Conservation (phyloP, 106 monocot species). For the Agapanthus africanus region DNA sequence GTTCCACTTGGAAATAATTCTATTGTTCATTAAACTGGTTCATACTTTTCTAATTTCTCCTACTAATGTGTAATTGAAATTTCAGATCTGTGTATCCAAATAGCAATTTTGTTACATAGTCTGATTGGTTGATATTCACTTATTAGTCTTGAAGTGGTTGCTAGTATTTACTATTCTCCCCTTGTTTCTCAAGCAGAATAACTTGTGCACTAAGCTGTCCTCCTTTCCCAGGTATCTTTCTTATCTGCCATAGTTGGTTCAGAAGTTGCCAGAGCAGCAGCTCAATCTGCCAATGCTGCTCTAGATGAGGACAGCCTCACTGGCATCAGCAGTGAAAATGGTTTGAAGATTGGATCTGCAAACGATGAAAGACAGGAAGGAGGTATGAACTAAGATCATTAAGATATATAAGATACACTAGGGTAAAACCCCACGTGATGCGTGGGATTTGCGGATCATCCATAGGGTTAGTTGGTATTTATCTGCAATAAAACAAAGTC, state of each 20-base stretch:
- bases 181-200: neutral
- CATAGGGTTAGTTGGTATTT: too few species aligned
- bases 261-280: conserved; percentile 58
- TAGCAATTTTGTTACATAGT: neutral
- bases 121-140: neutral
- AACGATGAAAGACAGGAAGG: conserved; percentile 16
- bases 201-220: neutral
- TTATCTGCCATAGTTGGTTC: conserved; percentile 82
- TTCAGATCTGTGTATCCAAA: neutral
- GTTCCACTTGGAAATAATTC: too few species aligned
- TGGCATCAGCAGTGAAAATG: neutral
- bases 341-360: neutral
- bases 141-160: neutral
- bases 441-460: too few species aligned
- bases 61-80: neutral
- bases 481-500: too few species aligned
- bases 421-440: too few species aligned
- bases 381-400: conserved; percentile 37
- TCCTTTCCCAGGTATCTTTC: conserved; percentile 64
- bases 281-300: conserved; percentile 55
- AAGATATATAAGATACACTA: too few species aligned
- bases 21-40: too few species aligned
- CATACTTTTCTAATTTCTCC: too few species aligned
- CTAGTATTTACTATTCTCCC: neutral
- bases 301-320: conserved; percentile 21